phyloP scores from a whole-genome alignment of 345 rosid species.

The Excoecaria cochinchinensis region DNA sequence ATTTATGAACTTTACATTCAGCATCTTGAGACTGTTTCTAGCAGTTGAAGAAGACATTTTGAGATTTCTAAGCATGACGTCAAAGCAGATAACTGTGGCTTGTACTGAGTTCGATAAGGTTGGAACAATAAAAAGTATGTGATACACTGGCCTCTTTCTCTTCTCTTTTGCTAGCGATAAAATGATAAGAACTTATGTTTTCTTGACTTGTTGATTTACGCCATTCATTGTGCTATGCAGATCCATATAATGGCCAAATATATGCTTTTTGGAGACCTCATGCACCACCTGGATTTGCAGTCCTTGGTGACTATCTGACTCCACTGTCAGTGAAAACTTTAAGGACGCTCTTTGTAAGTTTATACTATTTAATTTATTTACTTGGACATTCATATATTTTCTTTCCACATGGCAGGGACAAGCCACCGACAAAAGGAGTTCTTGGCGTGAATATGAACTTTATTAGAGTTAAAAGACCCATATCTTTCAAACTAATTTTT shows the following conservation, averaged over 20 bases:
- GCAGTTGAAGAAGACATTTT: conserved; percentile 93
- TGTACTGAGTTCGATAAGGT: conserved; percentile 94
- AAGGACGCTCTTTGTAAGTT: conserved; percentile 13
- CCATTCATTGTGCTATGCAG: conserved; percentile 43
- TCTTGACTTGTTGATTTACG: conserved; percentile 27
- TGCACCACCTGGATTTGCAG: conserved; percentile 95
- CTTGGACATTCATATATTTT: conserved; percentile 11
- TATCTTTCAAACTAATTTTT: conserved; percentile 78
- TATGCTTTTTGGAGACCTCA: conserved; percentile 90
- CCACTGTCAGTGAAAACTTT: conserved; percentile 62
- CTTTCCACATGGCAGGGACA: conserved; percentile 67
- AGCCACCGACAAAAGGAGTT: conserved; percentile 95
- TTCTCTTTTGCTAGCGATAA: neutral
- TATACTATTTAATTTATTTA: conserved; percentile 5
- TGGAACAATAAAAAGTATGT: conserved; percentile 74
- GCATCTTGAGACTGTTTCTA: conserved; percentile 86
- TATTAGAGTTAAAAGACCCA: conserved; percentile 75
- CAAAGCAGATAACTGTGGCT: conserved; percentile 73
- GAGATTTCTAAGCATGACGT: conserved; percentile 80
- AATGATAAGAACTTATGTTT: neutral
- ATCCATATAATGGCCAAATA: conserved; percentile 53
- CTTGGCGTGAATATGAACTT: conserved; percentile 77
- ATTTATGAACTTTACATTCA: conserved; percentile 93
- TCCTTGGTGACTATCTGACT: conserved; percentile 91
- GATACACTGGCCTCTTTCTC: conserved; percentile 11